Conservation (phyloP, 805 yeast species). For the Metschnikowia sp. region DNA sequence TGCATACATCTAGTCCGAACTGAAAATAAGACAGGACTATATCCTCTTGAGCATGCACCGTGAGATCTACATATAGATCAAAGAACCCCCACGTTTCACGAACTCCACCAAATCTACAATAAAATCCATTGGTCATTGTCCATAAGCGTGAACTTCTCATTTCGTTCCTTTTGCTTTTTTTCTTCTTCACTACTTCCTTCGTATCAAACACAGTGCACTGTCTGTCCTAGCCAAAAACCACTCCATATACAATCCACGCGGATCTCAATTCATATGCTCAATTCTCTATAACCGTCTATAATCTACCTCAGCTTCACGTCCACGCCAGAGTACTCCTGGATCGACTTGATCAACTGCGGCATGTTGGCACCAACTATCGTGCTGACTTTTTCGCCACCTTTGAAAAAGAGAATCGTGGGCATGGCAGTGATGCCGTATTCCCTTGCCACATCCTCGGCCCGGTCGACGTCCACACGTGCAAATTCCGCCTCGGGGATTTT, state of each 20-base stretch:
- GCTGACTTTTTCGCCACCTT: constrained; percentile 55
- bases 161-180: no score
- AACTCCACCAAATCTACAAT: no score
- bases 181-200: no score
- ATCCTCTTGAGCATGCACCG: no score
- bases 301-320: constrained; percentile 19
- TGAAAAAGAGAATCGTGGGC: constrained; percentile 70
- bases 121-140: no score
- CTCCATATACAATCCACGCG: neutral
- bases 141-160: no score
- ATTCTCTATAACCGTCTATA: neutral
- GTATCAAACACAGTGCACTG: no score
- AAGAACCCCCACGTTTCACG: no score
- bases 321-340: constrained; percentile 28
- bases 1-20: no score
- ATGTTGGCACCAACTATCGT: constrained; percentile 67
- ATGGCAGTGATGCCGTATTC: constrained; percentile 65
- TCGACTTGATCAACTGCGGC: constrained; percentile 26
- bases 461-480: constrained; percentile 70
- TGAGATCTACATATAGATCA: no score
- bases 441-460: constrained; percentile 53
- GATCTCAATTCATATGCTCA: neutral
- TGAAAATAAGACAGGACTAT: no score
- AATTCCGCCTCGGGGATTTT: constrained; percentile 52
- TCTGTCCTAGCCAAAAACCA: neutral